Evolutionary conservation across 2,329 filamentous ascomycete genomes (phyloP), one percentile per base, ranked within the genome.

Genomic region (Aspergillus sp.): DNA sequence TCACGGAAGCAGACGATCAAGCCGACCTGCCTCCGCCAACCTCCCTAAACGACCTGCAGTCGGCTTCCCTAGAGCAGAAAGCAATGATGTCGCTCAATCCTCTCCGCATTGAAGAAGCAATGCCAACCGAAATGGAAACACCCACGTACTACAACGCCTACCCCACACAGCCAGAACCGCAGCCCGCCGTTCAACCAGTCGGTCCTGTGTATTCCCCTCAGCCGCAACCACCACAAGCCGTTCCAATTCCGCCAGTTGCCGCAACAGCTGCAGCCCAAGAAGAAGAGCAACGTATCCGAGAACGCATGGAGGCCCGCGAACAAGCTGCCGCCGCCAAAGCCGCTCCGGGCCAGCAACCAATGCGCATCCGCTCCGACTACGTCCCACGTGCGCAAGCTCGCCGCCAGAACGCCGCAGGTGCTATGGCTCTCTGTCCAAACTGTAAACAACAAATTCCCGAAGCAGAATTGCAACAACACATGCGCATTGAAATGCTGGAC

Each of bases 291-390:
- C 81, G 83, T 55, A 88, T 88, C 64, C 82, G 84, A 39, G 88
- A 90, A 73, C 76, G 76, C 40, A 71, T 74, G 51, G 77, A 78
- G 64, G 76, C 78, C 37, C 81, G 80, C 52, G 82, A 83, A 54
- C 86, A 88, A 57, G 86, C 89, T 69, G 88, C 92, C 60, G 88
- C 90, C 58, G 88, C 90, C 7, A 88, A 88, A 69, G 85, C 85
- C 37, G 84, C 84, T 48, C 81, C 84, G 14, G 67, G 70, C 51
- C 73, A 76, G 60, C 73, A 72, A 33, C 84, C 89, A 0, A 93
- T 96, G 86, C 93, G 93, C 73, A 97, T 98, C 72, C 89, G 91
- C 71, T 90, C 90, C 71, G 93, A 96, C 75, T 96, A 97, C 71
- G 89, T 96, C 17, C 93, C 93, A 0, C 87, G 91, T 51, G 91